phyloP scores from a whole-genome alignment of 805 yeast genomes.

The Gaillardinia entomophila region DNA sequence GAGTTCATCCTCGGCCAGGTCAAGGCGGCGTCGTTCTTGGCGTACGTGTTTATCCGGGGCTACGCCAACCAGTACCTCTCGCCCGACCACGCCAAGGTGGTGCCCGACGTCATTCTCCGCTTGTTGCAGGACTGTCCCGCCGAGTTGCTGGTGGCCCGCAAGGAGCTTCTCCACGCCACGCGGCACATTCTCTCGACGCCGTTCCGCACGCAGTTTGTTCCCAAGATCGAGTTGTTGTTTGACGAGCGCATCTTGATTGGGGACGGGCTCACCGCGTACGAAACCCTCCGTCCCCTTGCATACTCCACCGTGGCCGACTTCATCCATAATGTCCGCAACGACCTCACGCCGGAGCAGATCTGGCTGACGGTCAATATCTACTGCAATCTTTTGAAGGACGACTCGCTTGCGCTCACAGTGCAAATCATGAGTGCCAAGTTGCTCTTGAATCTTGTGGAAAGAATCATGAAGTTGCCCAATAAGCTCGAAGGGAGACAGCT shows the following conservation, averaged over 20 bases:
- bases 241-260: constrained; percentile 88
- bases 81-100: constrained; percentile 41
- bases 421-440: constrained; percentile 96
- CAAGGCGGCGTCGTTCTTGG: constrained; percentile 91
- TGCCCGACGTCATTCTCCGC: constrained; percentile 84
- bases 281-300: constrained; percentile 86
- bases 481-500: constrained; percentile 80
- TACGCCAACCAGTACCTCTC: constrained; percentile 59
- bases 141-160: constrained; percentile 84
- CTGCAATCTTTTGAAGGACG: constrained; percentile 75
- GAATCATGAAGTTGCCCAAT: constrained; percentile 75
- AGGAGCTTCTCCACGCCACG: constrained; percentile 89
- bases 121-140: constrained; percentile 93
- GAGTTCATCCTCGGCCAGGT: constrained; percentile 92
- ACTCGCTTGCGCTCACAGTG: constrained; percentile 76
- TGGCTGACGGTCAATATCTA: constrained; percentile 84
- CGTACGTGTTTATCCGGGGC: constrained; percentile 84
- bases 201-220: constrained; percentile 72
- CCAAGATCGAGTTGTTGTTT: constrained; percentile 78
- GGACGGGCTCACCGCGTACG: constrained; percentile 86
- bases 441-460: constrained; percentile 78
- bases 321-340: constrained; percentile 84
- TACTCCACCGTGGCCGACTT: constrained; percentile 95
- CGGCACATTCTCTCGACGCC: constrained; percentile 93
- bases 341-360: constrained; percentile 74